Evolutionary conservation across 768 basidiomycete species (phyloP), one percentile per base, ranked within the genome.

Genomic region (Panaeolus cyanescens): DNA sequence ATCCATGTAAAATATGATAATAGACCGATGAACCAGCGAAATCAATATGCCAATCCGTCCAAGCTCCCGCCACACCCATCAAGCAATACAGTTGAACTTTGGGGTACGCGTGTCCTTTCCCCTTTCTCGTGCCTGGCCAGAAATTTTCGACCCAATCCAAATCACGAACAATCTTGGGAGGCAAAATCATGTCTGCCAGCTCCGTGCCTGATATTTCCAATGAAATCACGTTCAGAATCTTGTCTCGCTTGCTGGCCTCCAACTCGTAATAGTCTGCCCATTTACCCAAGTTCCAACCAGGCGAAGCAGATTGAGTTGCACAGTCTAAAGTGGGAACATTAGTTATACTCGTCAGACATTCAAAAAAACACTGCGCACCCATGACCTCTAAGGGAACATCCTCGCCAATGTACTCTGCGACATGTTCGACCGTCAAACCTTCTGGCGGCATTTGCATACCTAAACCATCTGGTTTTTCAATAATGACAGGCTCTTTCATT

Each of bases 31-130:
- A 95, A 0, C 95, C 97, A 20, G 96, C 96, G 71, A 99, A 98
- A 76, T 99, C 97, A 62, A 99, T 81, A 69, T 99, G 96, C 97
- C 96, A 98, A 70, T 98, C 96, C 63, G 96, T 99, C 94, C 96
- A 98, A 31, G 94, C 93, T 22, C 87, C 85, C 7, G 86, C 89
- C 20, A 96, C 95, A 32, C 94, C 93, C 97, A 99, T 99, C 60
- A 99, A 78, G 69, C 96, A 98, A 72, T 99, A 99, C 55, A 96
- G 73, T 69, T 96, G 95, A 1, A 99, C 96, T 69, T 96, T 96
- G 6, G 96, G 96, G 70, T 91, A 95, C 56, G 82, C 68, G 60
- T 92, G 84, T 0, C 89, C 87, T 66, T 86, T 86, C 34, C 87
- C 87, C 72, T 87, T 90, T 67, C 86, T 84, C 53, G 86, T 86